Evolutionary conservation across 129 eudicot species (phyloP).

Genomic region (Centella asiatica): DNA sequence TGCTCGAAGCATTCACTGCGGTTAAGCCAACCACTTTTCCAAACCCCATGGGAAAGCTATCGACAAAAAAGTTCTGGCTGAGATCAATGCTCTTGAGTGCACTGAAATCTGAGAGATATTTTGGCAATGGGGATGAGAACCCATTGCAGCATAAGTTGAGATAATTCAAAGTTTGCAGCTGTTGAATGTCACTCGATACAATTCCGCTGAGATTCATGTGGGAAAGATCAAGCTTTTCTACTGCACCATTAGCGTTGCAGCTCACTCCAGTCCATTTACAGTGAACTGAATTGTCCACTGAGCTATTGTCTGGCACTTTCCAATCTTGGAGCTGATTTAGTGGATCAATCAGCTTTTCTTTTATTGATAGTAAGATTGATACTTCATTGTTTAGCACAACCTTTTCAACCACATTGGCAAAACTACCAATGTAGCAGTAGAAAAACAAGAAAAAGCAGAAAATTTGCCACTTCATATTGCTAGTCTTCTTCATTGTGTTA

Average conservation of each 20-base stretch:
- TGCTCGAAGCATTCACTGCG: conserved; percentile 59
- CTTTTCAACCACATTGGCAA: conserved; percentile 17
- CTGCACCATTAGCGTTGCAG: conserved; percentile 51
- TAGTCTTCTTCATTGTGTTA: conserved; percentile 13
- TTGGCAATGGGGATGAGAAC: conserved; percentile 58
- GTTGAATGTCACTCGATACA: conserved; percentile 44
- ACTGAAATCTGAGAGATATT: conserved; percentile 48
- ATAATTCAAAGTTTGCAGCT: conserved; percentile 29
- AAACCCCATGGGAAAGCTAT: conserved; percentile 56
- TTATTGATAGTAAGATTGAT: conserved; percentile 49
- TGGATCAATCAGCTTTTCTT: conserved; percentile 55
- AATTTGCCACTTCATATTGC: conserved; percentile 14
- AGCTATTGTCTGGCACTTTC: conserved; percentile 23
- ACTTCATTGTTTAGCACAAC: conserved; percentile 30
- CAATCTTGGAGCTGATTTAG: conserved; percentile 54
- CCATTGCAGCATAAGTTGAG: conserved; percentile 66
- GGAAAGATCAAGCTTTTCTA: conserved; percentile 65
- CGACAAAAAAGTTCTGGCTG: conserved; percentile 66
- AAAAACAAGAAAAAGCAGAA: conserved; percentile 19
- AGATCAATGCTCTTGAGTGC: conserved; percentile 42
- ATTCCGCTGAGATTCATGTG: conserved; percentile 58
- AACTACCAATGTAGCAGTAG: conserved; percentile 23
- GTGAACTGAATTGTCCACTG: conserved; percentile 22
- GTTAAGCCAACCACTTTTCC: conserved; percentile 39
- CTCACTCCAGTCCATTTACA: conserved; percentile 79